These are phyloP conservation scores for Gossypium sturtianum DNA, from an alignment of 345 rosid genomes.

Conservation along the genomic window DNA sequence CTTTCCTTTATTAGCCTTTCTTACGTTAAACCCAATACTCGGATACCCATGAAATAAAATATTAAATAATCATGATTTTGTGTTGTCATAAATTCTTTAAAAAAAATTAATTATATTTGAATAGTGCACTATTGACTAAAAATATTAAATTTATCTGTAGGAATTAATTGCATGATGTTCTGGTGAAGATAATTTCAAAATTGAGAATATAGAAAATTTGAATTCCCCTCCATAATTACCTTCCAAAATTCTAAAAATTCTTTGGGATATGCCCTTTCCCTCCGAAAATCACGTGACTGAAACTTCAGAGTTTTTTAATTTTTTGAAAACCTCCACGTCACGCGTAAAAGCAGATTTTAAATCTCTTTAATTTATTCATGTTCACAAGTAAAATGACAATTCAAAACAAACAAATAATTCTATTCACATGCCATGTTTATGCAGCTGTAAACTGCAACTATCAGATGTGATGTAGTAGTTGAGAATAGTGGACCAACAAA, in stretches of 20 bases:
- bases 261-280: not conserved
- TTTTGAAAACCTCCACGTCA: not conserved
- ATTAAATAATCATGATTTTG: not conserved
- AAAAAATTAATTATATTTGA: not conserved
- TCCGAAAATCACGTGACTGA: slow-evolving; percentile 3
- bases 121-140: too few species aligned
- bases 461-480: not conserved
- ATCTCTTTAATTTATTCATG: too few species aligned
- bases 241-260: not conserved
- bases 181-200: not conserved
- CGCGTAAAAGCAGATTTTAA: not conserved
- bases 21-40: not conserved
- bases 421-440: not conserved
- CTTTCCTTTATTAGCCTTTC: not conserved
- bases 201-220: not conserved
- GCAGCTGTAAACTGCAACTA: not conserved
- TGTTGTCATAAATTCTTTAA: not conserved
- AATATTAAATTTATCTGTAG: not conserved
- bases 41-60: not conserved
- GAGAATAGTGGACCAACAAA: not conserved
- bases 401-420: not conserved
- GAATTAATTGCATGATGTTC: not conserved
- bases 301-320: not conserved
- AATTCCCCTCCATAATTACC: not conserved
- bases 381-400: too few species aligned